Conservation (phyloP, 2,329 filamentous ascomycete species). For the Epichloe aotearoae region DNA sequence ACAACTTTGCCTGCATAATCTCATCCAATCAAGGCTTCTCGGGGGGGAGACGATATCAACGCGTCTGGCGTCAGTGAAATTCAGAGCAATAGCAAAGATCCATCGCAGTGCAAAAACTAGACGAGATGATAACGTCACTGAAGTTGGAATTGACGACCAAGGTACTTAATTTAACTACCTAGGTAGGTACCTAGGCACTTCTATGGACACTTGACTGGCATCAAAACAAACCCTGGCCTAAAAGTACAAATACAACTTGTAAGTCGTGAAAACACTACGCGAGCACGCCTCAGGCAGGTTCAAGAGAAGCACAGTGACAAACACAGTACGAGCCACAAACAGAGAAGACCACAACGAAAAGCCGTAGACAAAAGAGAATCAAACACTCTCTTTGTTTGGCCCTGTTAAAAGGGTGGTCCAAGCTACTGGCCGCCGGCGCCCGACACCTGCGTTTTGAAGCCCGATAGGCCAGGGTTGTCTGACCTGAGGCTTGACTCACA, state of each 20-base stretch:
- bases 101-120: too few relatives aligned
- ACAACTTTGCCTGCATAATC: too few relatives aligned
- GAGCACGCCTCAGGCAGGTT: too few relatives aligned
- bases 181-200: not conserved
- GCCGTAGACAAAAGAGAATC: not conserved
- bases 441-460: constrained; percentile 3
- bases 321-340: not conserved
- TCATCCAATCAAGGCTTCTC: too few relatives aligned
- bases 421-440: constrained; percentile 2
- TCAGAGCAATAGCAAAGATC: too few relatives aligned
- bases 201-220: too few relatives aligned
- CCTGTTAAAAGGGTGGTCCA: too few relatives aligned
- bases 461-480: constrained; percentile 1
- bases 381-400: not conserved
- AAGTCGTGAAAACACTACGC: not conserved
- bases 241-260: not conserved
- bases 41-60: too few relatives aligned
- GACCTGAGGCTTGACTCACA: not conserved
- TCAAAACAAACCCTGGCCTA: not conserved
- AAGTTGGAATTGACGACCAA: too few relatives aligned
- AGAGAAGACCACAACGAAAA: not conserved
- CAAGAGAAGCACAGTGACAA: not conserved
- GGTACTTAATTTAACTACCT: not conserved
- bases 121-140: too few relatives aligned
- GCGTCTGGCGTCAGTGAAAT: too few relatives aligned